phyloP scores from a whole-genome alignment of 495 filamentous ascomycete genomes.

The Aspergillus conjunctus region DNA sequence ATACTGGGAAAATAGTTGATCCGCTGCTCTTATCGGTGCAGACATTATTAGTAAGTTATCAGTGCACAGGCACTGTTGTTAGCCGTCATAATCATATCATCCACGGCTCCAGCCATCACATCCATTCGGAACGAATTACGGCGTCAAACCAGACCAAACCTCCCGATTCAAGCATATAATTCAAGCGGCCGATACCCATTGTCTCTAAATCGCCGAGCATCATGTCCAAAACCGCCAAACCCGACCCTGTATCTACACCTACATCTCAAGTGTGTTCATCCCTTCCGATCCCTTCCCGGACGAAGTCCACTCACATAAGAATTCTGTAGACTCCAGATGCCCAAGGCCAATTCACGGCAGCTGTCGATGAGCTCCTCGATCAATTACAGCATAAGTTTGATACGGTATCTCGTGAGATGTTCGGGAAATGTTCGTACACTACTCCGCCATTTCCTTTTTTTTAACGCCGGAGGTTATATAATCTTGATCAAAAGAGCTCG shows the following conservation, averaged over 20 bases:
- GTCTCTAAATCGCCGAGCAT: neutral
- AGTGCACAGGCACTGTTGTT: neutral
- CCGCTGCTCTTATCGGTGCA: conserved; percentile 20
- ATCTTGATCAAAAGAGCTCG: no score
- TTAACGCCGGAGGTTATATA: no score
- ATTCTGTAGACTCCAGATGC: conserved; percentile 37
- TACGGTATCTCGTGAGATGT: conserved; percentile 77
- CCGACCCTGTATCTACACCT: neutral
- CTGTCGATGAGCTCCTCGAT: conserved; percentile 83
- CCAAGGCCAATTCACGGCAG: conserved; percentile 68
- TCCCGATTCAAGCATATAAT: no score
- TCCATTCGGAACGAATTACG: no score
- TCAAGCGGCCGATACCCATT: neutral
- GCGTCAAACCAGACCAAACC: no score
- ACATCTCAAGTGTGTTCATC: conserved; percentile 1
- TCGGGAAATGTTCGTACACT: conserved; percentile 73
- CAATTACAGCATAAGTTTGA: conserved; percentile 83
- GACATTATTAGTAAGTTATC: neutral
- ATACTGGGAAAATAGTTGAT: conserved; percentile 28
- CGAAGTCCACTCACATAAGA: neutral
- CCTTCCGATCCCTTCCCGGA: neutral
- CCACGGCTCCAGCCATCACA: no score
- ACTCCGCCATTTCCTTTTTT: neutral
- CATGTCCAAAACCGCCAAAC: neutral
- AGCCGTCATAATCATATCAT: neutral